Evolutionary conservation across 176 grass and related monocot species (phyloP), one percentile per base, ranked within the genome.

Genomic region (Areca catechu): DNA sequence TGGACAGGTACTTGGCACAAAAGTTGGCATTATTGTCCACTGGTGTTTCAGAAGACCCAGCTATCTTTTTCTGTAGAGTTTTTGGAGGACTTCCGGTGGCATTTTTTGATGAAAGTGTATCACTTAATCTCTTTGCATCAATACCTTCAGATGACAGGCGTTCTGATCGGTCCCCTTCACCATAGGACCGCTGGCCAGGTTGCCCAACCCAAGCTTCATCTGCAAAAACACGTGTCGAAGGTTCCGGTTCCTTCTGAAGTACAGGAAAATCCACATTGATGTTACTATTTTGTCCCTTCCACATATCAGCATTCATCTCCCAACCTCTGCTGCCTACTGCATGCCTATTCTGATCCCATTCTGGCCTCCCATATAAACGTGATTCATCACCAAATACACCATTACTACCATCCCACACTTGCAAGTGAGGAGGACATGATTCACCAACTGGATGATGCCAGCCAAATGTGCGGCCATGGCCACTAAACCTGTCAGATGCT

Each of bases 391-490:
- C 74, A 61, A 90, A 96, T 51, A 84, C 52, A 48, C 76, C 73
- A 62, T 54, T 84, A 55, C 77, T 82, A 48, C 83, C 65, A 76
- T 74, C 76, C 77, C 86, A 86, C 69, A 77, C 82, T 79, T 85
- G 86, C 66, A 91, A 48, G 53, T 88, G 87, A 64, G 86, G 72
- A 24, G 80, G 80, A 49, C 77, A 86, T 69, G 83, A 79, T 67
- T 91, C 84, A 59, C 92, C 88, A 20, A 88, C 19, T 50, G 75
- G 59, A 62, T 85, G 89, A 71, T 86, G 88, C 94, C 94, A 98
- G 51, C 84, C 81, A 75, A 85, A 89, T 24, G 88, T 81, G 57
- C 73, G 84, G 55, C 91, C 82, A 60, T 86, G 86, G 15, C 65
- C 63, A 1, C 71, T 53, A 80, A 95, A 90, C 80, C 86, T 82